Conservation (phyloP, 768 basidiomycete species). For the Scleroderma citrinum region DNA sequence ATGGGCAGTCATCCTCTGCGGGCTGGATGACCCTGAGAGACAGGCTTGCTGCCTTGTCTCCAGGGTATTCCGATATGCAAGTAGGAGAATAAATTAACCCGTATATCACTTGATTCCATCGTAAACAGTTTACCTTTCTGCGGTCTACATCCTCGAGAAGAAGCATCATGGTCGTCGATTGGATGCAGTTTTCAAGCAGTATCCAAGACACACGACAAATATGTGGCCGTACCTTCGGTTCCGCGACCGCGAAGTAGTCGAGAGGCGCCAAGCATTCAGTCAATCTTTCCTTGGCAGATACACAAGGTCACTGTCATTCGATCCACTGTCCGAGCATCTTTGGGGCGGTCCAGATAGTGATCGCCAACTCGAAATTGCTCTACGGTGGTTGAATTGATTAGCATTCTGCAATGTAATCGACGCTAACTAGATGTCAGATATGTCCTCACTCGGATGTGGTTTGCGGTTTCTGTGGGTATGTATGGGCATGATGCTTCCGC, state of each 20-base stretch:
- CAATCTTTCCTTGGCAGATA: slow-evolving; percentile 46
- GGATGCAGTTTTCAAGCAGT: slow-evolving; percentile 29
- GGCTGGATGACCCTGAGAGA: slow-evolving; percentile 40
- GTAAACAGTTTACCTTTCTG: slow-evolving; percentile 56
- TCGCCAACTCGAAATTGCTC: slow-evolving; percentile 49
- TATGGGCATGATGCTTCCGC: slow-evolving; percentile 22
- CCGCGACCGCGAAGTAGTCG: slow-evolving; percentile 39
- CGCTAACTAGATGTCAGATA: slow-evolving; percentile 41
- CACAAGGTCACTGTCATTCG: slow-evolving; percentile 22
- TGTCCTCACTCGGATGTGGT: slow-evolving; percentile 57
- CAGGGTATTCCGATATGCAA: slow-evolving; percentile 57
- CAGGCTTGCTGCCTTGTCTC: slow-evolving; percentile 47
- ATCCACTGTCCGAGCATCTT: slow-evolving; percentile 38
- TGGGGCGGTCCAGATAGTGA: slow-evolving; percentile 59
- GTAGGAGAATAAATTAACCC: slow-evolving; percentile 24
- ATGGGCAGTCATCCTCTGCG: slow-evolving; percentile 51
- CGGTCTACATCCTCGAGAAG: slow-evolving; percentile 40
- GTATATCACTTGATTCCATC: slow-evolving; percentile 1
- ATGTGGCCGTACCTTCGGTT: slow-evolving; percentile 67
- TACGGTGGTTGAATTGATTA: slow-evolving; percentile 38
- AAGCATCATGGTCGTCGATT: slow-evolving; percentile 49
- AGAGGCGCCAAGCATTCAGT: slow-evolving; percentile 35
- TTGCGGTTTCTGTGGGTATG: slow-evolving; percentile 49
- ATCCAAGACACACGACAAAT: slow-evolving; percentile 46
- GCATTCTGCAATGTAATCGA: neutral